Base-by-base conservation (phyloP, 345 rosid species). In the Abelmoschus esculentus region DNA sequence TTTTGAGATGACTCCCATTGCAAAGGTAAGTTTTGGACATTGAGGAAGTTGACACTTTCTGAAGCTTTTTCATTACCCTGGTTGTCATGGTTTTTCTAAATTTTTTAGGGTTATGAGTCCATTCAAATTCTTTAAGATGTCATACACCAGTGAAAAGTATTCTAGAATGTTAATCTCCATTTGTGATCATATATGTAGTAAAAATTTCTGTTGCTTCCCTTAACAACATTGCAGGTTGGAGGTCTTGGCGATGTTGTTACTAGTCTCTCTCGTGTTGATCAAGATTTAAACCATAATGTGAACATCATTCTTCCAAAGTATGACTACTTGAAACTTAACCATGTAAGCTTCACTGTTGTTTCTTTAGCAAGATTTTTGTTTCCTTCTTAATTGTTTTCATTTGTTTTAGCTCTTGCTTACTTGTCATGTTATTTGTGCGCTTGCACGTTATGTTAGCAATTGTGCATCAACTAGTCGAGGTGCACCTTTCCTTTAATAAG, bases 1-100 rank as follows among this genome's bases (percentile, higher is more conserved):
- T 78, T 95, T 93, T 73, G 96, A 93, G 84, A 89, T 93, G 97
- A 97, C 98, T 53, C 98, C 97, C 32, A 85, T 93, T 62, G 98
- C 97, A 38, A 93, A 91, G 97, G 98, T 89, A 81, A 67, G 7
- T 56, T 57, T 53, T 3, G 54, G 64, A 54, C 72, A 55, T 19
- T 12, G 12, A 62, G n/a, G 31, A n/a, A 18, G 67, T 62, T 32
- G 36, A 32, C 36, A 32, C 36, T 32, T 32, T 32, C 36, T 5
- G 36, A 32, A 32, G 4, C 36, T 32, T 32, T 32, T 32, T 32
- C 36, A 32, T 32, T 32, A 32, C 36, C 36, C 36, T 32, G 36
- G 4, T 32, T 32, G 36, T 32, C 36, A 32, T 32, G 36, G 6
- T 32, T 32, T 32, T 32, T 32, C 36, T 32, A 32, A 6, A 32